Evolutionary conservation across 108 stramenopile species (phyloP).

Genomic region (Cyclotella sp.): DNA sequence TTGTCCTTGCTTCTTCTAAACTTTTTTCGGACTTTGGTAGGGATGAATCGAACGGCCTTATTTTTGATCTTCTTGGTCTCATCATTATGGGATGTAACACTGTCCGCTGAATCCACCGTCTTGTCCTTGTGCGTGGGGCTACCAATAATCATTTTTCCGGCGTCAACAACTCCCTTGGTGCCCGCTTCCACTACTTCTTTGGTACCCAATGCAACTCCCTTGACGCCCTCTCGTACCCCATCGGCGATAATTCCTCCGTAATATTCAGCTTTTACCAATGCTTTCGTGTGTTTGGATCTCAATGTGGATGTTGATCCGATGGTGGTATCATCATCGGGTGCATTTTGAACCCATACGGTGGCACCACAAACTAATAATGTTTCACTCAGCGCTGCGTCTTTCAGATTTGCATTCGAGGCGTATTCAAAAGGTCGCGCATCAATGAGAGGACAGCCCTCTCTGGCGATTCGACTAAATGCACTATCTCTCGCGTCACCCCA

Average conservation of each 20-base stretch:
- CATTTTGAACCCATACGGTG: conserved; percentile 52
- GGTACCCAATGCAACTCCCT: conserved; percentile 9
- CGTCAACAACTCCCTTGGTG: conserved; percentile 9
- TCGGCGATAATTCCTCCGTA: conserved; percentile 38
- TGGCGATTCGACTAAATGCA: conserved; percentile 33
- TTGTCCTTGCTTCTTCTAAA: conserved; percentile 3
- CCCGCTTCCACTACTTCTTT: background rate
- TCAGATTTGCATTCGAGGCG: conserved; percentile 42
- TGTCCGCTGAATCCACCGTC: background rate
- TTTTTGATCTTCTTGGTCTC: conserved; percentile 18
- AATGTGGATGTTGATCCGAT: conserved; percentile 9
- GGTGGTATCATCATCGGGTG: conserved; percentile 27
- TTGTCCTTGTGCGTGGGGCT: conserved; percentile 11
- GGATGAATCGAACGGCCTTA: background rate
- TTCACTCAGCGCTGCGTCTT: conserved; percentile 41
- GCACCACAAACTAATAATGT: conserved; percentile 45
- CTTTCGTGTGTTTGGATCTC: conserved; percentile 21
- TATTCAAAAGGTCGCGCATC: conserved; percentile 48
- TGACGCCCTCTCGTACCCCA: conserved; percentile 26
- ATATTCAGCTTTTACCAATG: conserved; percentile 44
- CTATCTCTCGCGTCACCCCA: conserved; percentile 51
- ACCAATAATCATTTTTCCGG: conserved; percentile 9
- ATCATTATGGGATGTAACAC: background rate
- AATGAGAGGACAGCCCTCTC: conserved; percentile 49
- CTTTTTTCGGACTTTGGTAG: conserved; percentile 17